These are phyloP conservation scores for Puccinia hordei DNA, from an alignment of 1,284 basidiomycete species.

Conservation along the genomic window DNA sequence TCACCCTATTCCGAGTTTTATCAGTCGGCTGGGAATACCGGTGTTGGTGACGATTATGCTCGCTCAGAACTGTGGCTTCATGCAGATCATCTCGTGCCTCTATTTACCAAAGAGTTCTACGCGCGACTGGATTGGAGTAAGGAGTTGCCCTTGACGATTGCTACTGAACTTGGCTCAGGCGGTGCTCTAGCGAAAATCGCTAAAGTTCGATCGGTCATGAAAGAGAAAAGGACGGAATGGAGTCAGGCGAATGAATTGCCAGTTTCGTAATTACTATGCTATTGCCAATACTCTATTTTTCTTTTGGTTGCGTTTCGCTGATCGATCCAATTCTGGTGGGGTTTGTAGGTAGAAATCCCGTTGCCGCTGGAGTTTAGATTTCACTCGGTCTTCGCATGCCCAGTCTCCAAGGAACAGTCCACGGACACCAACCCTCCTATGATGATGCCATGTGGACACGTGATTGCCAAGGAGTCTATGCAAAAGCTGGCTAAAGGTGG, in stretches of 20 bases:
- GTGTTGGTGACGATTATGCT: slow-evolving; percentile 21
- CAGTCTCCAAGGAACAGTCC: slow-evolving; percentile 87
- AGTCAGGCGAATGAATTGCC: slow-evolving; percentile 84
- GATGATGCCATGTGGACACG: slow-evolving; percentile 96
- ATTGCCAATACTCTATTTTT: background rate
- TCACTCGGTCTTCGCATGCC: slow-evolving; percentile 96
- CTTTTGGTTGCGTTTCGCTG: background rate
- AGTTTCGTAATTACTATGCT: slow-evolving; percentile 61
- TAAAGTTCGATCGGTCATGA: slow-evolving; percentile 88
- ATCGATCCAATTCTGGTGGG: slow-evolving; percentile 36
- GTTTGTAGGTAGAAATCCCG: slow-evolving; percentile 83
- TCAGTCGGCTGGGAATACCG: slow-evolving; percentile 64
- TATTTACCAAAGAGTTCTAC: slow-evolving; percentile 87
- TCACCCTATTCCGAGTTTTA: slow-evolving; percentile 74
- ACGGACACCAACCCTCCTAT: slow-evolving; percentile 92
- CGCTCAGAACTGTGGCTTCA: slow-evolving; percentile 62
- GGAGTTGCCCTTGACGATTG: slow-evolving; percentile 80
- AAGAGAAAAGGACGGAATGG: slow-evolving; percentile 87
- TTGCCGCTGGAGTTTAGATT: slow-evolving; percentile 78
- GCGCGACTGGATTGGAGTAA: slow-evolving; percentile 80
- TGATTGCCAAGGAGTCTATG: slow-evolving; percentile 83
- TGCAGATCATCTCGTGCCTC: slow-evolving; percentile 70
- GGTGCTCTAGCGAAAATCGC: slow-evolving; percentile 85
- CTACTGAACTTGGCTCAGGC: slow-evolving; percentile 85
- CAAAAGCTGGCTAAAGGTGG: slow-evolving; percentile 79